Evolutionary conservation across 257 asterid genomes (phyloP).

Genomic region (Penstemon eatonii): DNA sequence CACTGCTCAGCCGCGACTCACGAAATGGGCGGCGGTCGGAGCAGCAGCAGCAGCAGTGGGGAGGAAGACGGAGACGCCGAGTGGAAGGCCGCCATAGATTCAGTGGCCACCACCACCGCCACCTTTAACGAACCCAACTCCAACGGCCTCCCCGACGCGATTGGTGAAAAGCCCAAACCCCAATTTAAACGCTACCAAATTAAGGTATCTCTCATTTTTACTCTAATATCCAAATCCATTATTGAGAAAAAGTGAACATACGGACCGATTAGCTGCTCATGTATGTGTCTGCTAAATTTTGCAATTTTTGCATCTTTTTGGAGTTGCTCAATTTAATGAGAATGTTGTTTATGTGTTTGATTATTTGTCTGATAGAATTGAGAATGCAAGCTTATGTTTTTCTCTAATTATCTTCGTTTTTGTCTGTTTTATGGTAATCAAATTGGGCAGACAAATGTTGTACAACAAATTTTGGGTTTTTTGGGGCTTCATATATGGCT

Average conservation of each 20-base stretch:
- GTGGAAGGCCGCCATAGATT: slow-evolving; percentile 86
- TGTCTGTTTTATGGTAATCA: neutral
- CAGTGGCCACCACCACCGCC: slow-evolving; percentile 45
- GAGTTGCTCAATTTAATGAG: neutral
- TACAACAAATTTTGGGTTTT: neutral
- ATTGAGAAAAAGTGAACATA: neutral
- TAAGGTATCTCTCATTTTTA: slow-evolving; percentile 43
- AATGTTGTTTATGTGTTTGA: slow-evolving; percentile 17
- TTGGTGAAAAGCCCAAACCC: slow-evolving; percentile 40
- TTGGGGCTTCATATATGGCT: neutral
- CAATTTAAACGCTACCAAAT: slow-evolving; percentile 67
- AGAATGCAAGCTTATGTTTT: neutral
- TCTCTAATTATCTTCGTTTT: neutral
- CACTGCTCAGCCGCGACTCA: slow-evolving; percentile 21
- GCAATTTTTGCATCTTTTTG: neutral
- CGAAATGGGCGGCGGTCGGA: slow-evolving; percentile 44
- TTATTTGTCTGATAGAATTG: slow-evolving; percentile 7
- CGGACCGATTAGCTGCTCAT: too few species aligned
- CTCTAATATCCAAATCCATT: neutral
- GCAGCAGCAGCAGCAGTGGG: slow-evolving; percentile 56
- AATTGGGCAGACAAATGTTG: neutral
- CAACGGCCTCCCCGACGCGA: slow-evolving; percentile 27
- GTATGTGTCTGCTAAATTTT: slow-evolving; percentile 15
- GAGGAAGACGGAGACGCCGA: slow-evolving; percentile 85
- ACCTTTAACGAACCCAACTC: slow-evolving; percentile 1